Base-by-base conservation (phyloP, 768 basidiomycete species). In the Suillus americanus region DNA sequence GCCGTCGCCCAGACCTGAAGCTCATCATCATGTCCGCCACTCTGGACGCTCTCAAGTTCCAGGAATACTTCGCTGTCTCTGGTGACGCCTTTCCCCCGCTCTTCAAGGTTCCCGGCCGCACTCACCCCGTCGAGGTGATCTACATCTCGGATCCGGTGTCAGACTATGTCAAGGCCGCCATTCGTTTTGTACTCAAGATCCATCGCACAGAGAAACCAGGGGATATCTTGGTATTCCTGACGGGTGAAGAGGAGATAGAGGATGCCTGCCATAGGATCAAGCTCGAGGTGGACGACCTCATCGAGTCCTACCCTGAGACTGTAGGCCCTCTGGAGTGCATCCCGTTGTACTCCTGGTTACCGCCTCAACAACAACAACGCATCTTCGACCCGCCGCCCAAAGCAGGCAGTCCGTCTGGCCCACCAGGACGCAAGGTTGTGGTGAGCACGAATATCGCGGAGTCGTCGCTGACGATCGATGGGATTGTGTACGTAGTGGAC, bases 11-110 rank as follows among this genome's bases (percentile, higher is more conserved):
- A 1, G 97, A 99, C 75, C 87, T 99, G 68, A 99, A 97, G 80
- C 89, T 99, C 75, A 96, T 99, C 67, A 80, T 99, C 82, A 99
- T 99, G 97, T 95, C 92, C 45, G 97, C 97, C 18, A 99, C 97
- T 1, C 89, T 99, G 23, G 97, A 98, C 72, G 94, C 97, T 0
- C 84, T 91, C 73, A 99, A 99, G 76, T 99, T 99, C 79, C 95
- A 95, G 75, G 92, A 90, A 71, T 99, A 98, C 82, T 98, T 98
- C 74, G 83, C 82, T 45, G 72, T 86, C 62, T 79, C 79, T 60
- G 61, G 61, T 20, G 66, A 65, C 7, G 70, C 76, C 18, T 71
- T 80, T 2, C 93, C 91, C 1, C 94, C 94, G 0, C 79, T 95
- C 3, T 94, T 95, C 83, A 94, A 93, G 72, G 92, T 95, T 5